A percentile compares a stretch with the other conserved stretches of the same genome.
phyloP scores from a whole-genome alignment of 768 basidiomycete genomes.

The Epithele typhae region DNA sequence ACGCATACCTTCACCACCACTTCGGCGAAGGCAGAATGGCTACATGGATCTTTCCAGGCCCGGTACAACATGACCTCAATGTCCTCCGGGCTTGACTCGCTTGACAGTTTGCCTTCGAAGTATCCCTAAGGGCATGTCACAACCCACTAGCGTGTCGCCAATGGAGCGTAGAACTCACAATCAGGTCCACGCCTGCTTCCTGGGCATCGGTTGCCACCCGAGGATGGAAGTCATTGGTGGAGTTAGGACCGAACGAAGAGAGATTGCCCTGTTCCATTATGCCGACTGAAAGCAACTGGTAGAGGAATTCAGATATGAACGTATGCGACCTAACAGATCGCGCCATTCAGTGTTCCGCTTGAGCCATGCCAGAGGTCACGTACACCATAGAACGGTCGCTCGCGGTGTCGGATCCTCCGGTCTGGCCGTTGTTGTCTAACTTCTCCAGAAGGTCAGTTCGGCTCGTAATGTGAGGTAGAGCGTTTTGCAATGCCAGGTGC shows the following conservation, averaged over 20 bases:
- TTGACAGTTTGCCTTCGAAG: slow-evolving; percentile 52
- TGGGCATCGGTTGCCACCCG: slow-evolving; percentile 56
- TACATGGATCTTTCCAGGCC: slow-evolving; percentile 51
- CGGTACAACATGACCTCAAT: slow-evolving; percentile 29
- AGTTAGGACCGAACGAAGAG: slow-evolving; percentile 45
- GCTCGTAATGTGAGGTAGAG: slow-evolving; percentile 44
- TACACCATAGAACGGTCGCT: slow-evolving; percentile 13
- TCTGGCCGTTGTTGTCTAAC: slow-evolving; percentile 38
- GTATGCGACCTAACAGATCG: slow-evolving; percentile 2
- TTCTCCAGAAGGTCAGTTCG: slow-evolving; percentile 51
- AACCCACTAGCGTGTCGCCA: neutral
- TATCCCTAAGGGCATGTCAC: slow-evolving; percentile 38
- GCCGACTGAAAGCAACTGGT: slow-evolving; percentile 48
- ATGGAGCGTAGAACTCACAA: slow-evolving; percentile 35
- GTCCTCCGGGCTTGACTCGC: slow-evolving; percentile 44
- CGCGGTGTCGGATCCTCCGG: slow-evolving; percentile 2
- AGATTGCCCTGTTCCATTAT: slow-evolving; percentile 54
- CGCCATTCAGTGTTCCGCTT: too few species aligned
- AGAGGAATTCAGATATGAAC: slow-evolving; percentile 45
- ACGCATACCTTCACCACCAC: slow-evolving; percentile 49
- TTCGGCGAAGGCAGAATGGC: slow-evolving; percentile 55
- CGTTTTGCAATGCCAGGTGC: slow-evolving; percentile 44
- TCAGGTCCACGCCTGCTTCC: slow-evolving; percentile 54
- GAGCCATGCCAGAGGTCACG: neutral
- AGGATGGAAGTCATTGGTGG: slow-evolving; percentile 41